Base-by-base conservation (phyloP, 768 basidiomycete genomes). In the Crassisporium funariophilum region DNA sequence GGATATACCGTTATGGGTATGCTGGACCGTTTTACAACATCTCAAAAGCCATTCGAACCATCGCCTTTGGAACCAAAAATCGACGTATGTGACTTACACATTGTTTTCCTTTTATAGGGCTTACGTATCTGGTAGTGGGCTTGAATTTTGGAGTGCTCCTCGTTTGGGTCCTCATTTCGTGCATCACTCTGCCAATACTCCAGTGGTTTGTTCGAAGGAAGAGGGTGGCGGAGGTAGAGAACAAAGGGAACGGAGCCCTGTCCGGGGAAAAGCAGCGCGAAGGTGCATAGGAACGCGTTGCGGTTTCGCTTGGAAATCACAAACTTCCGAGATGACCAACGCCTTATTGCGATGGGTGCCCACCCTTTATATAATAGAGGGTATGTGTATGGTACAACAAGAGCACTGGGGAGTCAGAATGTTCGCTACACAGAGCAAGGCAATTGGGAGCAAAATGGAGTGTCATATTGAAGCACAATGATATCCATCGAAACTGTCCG, bases 11-110 rank as follows among this genome's bases (percentile, higher is more conserved):
- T 38, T 88, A 88, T 49, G 88, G 85, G 1, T 86, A 81, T 52
- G 85, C 78, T 0, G 73, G 72, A 52, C 88, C 88, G 1, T 88
- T 90, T 58, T 88, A 85, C 61, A 86, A 88, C 54, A 70, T 88
- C 21, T 79, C 82, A 11, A 65, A 70, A 29, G 78, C 83, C 1
- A 74, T 81, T 3, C 73, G 88, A 15, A 70, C 79, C 19, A 70
- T 90, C 45, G 61, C 84, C n/a, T 88, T 90, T 53, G 68, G 75
- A 27, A 86, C 84, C 3, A 80, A 78, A 57, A 83, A 84, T 49
- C 65, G 77, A 15, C 59, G 83, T 84, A 48, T 27, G 79, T 70
- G 10, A 9, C 31, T 29, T n/a, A 22, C 27, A 7, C 2, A 47
- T 35, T n/a, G 29, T 23, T 22, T 13, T 16, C 22, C 13, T 17